Conservation (phyloP, 139 green algal species). For the Chlamydomonas eustigma region DNA sequence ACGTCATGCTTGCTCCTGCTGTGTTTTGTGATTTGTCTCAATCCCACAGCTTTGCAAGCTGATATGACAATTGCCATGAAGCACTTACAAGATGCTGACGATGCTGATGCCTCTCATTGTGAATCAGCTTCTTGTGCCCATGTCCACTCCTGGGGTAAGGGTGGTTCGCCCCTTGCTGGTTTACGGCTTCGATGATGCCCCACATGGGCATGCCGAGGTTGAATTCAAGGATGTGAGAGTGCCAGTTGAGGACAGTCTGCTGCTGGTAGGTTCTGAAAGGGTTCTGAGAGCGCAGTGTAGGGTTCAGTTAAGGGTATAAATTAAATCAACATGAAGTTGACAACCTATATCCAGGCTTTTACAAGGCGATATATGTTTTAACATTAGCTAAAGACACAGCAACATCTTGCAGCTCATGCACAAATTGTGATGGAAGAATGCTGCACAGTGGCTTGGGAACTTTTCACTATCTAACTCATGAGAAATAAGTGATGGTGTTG, state of each 20-base stretch:
- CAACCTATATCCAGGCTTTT: too few relatives aligned
- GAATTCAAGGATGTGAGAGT: conserved; percentile 21
- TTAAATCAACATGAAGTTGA: too few relatives aligned
- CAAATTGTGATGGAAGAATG: too few relatives aligned
- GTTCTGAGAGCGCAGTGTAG: neutral
- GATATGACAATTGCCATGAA: neutral
- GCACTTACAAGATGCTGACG: neutral
- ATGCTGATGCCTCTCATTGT: neutral
- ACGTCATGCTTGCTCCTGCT: too few relatives aligned
- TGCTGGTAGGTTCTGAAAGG: neutral
- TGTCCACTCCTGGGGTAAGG: conserved; percentile 70
- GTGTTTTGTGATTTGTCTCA: too few relatives aligned
- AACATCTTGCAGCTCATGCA: too few relatives aligned
- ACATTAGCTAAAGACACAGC: too few relatives aligned
- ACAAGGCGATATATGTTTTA: too few relatives aligned
- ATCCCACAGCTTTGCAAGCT: too few relatives aligned
- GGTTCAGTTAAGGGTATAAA: neutral
- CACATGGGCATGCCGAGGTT: conserved; percentile 82
- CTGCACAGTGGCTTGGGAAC: too few relatives aligned
- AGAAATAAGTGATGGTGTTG: neutral
- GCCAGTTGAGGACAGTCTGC: conserved; percentile 2
- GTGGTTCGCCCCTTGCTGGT: conserved; percentile 57
- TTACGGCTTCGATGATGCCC: conserved; percentile 56
- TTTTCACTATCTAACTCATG: neutral
- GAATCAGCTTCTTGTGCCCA: conserved; percentile 68